phyloP scores from a whole-genome alignment of 352 stramenopile species.

The Globisporangium barbulae region DNA sequence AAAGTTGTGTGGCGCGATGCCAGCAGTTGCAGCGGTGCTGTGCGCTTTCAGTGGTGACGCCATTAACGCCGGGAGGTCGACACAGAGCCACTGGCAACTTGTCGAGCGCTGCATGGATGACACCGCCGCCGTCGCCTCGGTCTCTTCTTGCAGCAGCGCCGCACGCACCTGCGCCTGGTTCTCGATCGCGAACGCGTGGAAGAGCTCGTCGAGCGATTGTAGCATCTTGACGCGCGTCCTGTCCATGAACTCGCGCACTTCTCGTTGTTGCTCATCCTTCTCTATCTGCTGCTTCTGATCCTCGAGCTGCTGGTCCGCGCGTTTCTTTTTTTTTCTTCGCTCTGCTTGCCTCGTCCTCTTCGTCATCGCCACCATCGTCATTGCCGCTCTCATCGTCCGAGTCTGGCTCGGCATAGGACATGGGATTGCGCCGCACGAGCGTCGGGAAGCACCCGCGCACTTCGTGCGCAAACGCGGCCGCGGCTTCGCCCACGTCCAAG shows the following conservation, averaged over 20 bases:
- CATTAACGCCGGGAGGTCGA: conserved; percentile 39
- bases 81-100: conserved; percentile 46
- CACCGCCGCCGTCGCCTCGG: conserved; percentile 10
- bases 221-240: conserved; percentile 42
- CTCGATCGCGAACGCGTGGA: conserved; percentile 35
- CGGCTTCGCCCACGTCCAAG: conserved; percentile 57
- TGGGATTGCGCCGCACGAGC: conserved; percentile 47
- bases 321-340: conserved; percentile 8
- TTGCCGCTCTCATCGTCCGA: conserved; percentile 28
- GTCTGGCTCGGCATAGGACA: conserved; percentile 24
- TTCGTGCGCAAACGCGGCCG: conserved; percentile 47
- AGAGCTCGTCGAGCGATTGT: conserved; percentile 32
- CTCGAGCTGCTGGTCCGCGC: not conserved
- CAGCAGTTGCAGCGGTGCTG: not conserved
- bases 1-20: conserved; percentile 33
- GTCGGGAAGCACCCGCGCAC: conserved; percentile 63
- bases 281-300: not conserved
- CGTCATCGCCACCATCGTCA: conserved; percentile 10
- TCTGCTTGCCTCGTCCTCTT: not conserved
- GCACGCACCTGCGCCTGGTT: conserved; percentile 25
- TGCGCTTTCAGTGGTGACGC: not conserved
- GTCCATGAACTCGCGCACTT: conserved; percentile 33
- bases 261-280: not conserved
- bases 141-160: conserved; percentile 21
- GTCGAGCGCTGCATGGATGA: conserved; percentile 11